Conservation (phyloP, 768 basidiomycete genomes). For the Chlorophyllum brunneum region DNA sequence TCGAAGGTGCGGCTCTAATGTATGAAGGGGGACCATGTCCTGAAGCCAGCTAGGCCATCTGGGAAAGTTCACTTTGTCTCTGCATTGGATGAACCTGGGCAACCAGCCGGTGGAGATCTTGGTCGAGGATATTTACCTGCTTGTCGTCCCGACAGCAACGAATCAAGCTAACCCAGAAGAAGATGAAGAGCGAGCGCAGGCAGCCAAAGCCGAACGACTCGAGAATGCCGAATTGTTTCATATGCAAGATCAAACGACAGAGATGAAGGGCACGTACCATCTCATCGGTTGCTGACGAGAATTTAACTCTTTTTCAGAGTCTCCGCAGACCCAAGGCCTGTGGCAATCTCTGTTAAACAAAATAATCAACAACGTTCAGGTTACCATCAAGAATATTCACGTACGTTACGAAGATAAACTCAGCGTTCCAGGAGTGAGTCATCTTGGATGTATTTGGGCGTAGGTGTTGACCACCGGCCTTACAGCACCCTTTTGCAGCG, state of each 20-base stretch:
- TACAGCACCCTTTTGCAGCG: slow-evolving; percentile 89
- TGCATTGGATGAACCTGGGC: slow-evolving; percentile 87
- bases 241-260: slow-evolving; percentile 53
- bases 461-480: neutral
- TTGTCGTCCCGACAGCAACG: slow-evolving; percentile 80
- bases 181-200: slow-evolving; percentile 78
- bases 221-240: slow-evolving; percentile 84
- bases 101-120: slow-evolving; percentile 88
- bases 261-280: slow-evolving; percentile 37
- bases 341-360: slow-evolving; percentile 81
- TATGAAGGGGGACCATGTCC: neutral
- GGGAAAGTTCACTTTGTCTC: slow-evolving; percentile 79
- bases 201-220: slow-evolving; percentile 84
- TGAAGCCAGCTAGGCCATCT: slow-evolving; percentile 56
- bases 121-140: slow-evolving; percentile 92
- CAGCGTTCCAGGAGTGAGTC: slow-evolving; percentile 85
- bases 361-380: slow-evolving; percentile 93
- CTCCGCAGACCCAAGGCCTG: slow-evolving; percentile 80
- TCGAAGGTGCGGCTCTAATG: slow-evolving; percentile 61
- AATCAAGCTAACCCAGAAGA: slow-evolving; percentile 73
- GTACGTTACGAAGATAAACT: slow-evolving; percentile 93
- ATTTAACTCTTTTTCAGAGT: slow-evolving; percentile 30
- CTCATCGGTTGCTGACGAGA: neutral
- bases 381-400: slow-evolving; percentile 94
- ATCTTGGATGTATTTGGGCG: neutral